These are phyloP conservation scores for Quercus berberidifolia DNA, from an alignment of 306 rosid genomes.

Conservation along the genomic window DNA sequence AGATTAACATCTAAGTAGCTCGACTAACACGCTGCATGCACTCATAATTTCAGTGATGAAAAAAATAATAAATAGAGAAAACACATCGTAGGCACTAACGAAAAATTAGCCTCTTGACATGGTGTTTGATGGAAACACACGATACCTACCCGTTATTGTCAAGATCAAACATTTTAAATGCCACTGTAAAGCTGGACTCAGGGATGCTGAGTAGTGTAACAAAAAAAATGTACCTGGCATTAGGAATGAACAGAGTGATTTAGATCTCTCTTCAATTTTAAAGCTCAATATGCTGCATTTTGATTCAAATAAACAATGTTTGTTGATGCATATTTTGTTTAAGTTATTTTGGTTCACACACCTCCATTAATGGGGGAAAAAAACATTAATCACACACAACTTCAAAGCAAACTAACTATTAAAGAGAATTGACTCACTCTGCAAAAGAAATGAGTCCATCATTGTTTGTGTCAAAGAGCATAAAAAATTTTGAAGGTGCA, in stretches of 20 bases:
- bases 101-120: background rate
- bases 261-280: too few species aligned
- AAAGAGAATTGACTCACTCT: slow-evolving; percentile 42
- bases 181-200: slow-evolving; percentile 65
- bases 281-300: too few species aligned
- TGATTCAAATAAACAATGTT: too few species aligned
- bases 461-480: slow-evolving; percentile 77
- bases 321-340: too few species aligned
- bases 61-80: background rate
- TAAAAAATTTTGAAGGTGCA: slow-evolving; percentile 60
- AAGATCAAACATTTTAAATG: slow-evolving; percentile 83
- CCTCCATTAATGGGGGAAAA: too few species aligned
- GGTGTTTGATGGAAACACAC: background rate
- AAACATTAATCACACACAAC: background rate
- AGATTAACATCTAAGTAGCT: too few species aligned
- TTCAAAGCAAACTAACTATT: slow-evolving; percentile 1
- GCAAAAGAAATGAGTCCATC: slow-evolving; percentile 83
- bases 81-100: slow-evolving; percentile 1
- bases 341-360: too few species aligned
- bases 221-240: slow-evolving; percentile 60
- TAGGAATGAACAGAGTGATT: background rate
- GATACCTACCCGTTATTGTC: slow-evolving; percentile 62
- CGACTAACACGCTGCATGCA: too few species aligned
- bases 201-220: slow-evolving; percentile 84
- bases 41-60: too few species aligned